These are phyloP conservation scores for Eucalyptus sp. DNA, from an alignment of 345 rosid genomes.

Conservation along the genomic window DNA sequence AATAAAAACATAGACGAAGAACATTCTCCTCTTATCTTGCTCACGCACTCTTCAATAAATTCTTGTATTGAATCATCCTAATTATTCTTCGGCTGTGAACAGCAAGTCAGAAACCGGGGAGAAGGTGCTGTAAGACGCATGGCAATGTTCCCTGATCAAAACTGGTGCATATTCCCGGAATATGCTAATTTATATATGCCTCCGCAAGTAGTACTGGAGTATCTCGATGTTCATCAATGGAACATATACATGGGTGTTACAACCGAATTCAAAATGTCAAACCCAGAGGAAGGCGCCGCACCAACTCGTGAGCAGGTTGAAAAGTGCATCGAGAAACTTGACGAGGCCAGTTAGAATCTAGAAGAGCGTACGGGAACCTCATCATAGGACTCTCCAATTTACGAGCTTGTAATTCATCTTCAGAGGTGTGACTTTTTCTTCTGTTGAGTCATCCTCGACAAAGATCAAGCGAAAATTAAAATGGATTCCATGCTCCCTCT, in stretches of 20 bases:
- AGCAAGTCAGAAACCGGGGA: neutral
- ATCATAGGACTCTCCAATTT: too few species aligned
- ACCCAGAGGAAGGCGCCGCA: neutral
- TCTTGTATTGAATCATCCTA: neutral
- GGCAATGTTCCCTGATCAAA: neutral
- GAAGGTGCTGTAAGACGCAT: neutral
- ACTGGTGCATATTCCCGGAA: neutral
- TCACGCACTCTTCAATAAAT: neutral
- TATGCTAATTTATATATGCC: neutral
- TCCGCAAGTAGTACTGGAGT: neutral
- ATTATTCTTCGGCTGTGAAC: neutral
- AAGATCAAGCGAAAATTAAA: too few species aligned
- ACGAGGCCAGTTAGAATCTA: neutral
- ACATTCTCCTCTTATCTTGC: neutral
- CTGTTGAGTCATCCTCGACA: too few species aligned
- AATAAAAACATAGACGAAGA: neutral
- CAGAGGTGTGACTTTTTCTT: fast-evolving
- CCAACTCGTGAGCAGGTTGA: neutral
- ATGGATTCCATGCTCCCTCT: too few species aligned
- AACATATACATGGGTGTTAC: neutral
- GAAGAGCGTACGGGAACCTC: neutral
- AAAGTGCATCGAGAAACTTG: neutral
- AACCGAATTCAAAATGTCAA: neutral
- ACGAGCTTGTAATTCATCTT: too few species aligned
- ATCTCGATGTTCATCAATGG: neutral